Percentiles rank a stretch among this genome's conserved stretches.
phyloP scores from a whole-genome alignment of 2,329 filamentous ascomycete genomes.

The Thermothelomyces thermophilus region DNA sequence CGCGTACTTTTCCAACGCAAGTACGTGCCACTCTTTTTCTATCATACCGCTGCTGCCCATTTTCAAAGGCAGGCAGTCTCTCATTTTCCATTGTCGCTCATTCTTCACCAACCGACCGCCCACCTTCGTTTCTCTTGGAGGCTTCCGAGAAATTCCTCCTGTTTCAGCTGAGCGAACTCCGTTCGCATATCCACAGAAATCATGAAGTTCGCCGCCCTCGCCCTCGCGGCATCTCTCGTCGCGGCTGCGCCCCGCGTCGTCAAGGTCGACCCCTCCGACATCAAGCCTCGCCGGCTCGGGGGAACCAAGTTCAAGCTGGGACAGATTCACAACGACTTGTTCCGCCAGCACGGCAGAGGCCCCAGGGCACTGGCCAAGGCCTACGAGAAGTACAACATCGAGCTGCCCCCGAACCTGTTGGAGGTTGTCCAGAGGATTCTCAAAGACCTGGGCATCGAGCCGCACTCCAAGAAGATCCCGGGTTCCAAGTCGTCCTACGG shows the following conservation, averaged over 20 bases:
- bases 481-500: neutral
- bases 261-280: slow-evolving; percentile 25
- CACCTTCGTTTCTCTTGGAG: neutral
- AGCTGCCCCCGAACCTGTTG: slow-evolving; percentile 32
- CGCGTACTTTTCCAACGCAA: too few species aligned
- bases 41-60: neutral
- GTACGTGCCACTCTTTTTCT: neutral
- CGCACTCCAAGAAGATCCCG: neutral
- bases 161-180: too few species aligned
- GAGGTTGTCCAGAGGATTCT: slow-evolving; percentile 30
- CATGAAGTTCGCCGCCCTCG: slow-evolving; percentile 32
- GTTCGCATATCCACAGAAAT: slow-evolving; percentile 17
- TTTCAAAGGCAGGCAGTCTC: neutral
- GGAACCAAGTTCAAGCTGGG: slow-evolving; percentile 35
- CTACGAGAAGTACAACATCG: slow-evolving; percentile 35
- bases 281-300: slow-evolving; percentile 33
- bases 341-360: slow-evolving; percentile 31
- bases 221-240: slow-evolving; percentile 31
- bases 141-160: too few species aligned
- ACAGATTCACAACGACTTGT: slow-evolving; percentile 35
- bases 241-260: slow-evolving; percentile 28
- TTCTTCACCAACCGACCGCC: neutral
- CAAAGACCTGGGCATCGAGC: slow-evolving; percentile 30
- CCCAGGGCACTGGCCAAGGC: slow-evolving; percentile 34
- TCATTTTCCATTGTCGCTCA: neutral